Conservation (phyloP, 352 stramenopile species). For the Globisporangium spinosum region DNA sequence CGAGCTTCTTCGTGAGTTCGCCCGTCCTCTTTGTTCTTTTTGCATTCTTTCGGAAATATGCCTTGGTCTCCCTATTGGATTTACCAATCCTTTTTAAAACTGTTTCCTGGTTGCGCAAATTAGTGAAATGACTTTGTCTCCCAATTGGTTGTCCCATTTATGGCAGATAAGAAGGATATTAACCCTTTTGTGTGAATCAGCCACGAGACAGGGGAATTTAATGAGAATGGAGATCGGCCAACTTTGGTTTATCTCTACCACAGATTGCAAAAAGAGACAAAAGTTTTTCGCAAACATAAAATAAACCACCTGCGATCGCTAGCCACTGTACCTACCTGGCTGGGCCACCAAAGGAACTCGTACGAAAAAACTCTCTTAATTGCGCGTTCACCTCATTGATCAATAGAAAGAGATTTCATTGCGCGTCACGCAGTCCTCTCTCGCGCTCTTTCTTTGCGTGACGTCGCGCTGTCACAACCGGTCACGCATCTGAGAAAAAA, state of each 20-base stretch:
- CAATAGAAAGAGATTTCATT: background rate
- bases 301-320: background rate
- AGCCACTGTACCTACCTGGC: too few species aligned
- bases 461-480: conserved; percentile 6
- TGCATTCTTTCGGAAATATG: conserved; percentile 1
- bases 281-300: too few species aligned
- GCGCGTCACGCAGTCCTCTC: background rate
- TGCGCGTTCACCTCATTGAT: background rate
- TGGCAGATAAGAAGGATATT: too few species aligned
- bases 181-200: background rate
- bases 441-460: background rate
- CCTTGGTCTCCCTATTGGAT: background rate
- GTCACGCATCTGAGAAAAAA: conserved; percentile 6
- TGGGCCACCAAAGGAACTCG: too few species aligned
- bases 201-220: background rate
- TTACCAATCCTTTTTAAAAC: too few species aligned
- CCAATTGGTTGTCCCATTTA: too few species aligned
- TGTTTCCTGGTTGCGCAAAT: too few species aligned
- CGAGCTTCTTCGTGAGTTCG: conserved; percentile 2
- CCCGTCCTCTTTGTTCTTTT: conserved; percentile 2
- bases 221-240: too few species aligned
- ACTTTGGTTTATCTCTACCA: background rate
- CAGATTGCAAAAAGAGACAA: too few species aligned
- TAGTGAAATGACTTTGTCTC: too few species aligned
- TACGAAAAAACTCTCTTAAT: too few species aligned